These are phyloP conservation scores for Aureobasidium sp. DNA, from an alignment of 2,329 filamentous ascomycete species.

Conservation along the genomic window DNA sequence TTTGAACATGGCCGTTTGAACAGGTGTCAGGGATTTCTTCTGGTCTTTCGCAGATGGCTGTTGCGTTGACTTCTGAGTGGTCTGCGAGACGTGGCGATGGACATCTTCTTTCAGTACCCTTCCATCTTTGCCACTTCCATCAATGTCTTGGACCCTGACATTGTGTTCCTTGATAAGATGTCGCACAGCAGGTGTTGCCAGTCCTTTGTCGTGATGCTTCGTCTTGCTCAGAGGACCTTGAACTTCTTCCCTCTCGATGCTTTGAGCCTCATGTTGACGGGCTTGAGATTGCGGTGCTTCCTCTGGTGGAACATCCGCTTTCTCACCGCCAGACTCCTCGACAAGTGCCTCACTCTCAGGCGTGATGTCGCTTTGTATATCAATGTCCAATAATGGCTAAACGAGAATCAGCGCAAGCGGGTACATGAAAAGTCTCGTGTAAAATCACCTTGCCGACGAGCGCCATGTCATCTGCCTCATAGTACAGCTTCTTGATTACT, in stretches of 20 bases:
- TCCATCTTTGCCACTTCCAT: constrained; percentile 83
- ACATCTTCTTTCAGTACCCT: constrained; percentile 91
- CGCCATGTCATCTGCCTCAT: constrained; percentile 92
- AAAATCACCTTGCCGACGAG: constrained; percentile 69
- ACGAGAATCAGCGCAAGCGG: background rate
- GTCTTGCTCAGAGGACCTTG: constrained; percentile 5
- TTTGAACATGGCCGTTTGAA: constrained; percentile 94
- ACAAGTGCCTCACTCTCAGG: constrained; percentile 48
- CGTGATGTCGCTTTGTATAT: constrained; percentile 72
- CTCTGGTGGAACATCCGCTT: constrained; percentile 18
- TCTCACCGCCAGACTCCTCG: constrained; percentile 25
- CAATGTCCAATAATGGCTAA: constrained; percentile 85
- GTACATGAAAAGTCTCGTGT: too few relatives aligned
- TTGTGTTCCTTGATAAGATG: constrained; percentile 75
- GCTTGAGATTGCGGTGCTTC: background rate
- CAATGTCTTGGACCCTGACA: constrained; percentile 69
- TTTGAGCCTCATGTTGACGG: background rate
- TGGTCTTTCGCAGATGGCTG: constrained; percentile 51
- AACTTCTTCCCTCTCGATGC: constrained; percentile 10
- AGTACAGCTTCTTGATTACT: constrained; percentile 92
- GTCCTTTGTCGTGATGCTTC: constrained; percentile 31
- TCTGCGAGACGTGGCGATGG: constrained; percentile 35
- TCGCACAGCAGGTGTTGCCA: constrained; percentile 88
- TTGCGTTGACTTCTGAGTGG: constrained; percentile 25
- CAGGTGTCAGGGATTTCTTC: constrained; percentile 60